Percentiles rank a stretch among this genome's conserved stretches.
Evolutionary conservation across 1,284 basidiomycete genomes (phyloP).

Genomic region (Apiotrichum brassicae): DNA sequence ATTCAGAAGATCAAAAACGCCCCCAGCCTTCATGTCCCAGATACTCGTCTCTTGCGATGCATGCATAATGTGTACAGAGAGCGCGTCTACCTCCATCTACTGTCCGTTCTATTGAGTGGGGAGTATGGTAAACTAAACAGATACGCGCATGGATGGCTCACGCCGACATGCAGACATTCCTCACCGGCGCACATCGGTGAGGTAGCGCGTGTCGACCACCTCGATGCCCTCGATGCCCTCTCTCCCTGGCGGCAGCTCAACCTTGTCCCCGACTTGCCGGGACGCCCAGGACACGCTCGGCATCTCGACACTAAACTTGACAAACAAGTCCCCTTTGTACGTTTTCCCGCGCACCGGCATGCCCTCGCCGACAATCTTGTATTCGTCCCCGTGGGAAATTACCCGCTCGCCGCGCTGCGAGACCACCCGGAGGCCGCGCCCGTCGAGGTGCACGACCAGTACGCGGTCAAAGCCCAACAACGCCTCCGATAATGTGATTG

Average conservation of each 20-base stretch:
- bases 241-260: slow-evolving; percentile 23
- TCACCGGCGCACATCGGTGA: not conserved
- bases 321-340: slow-evolving; percentile 70
- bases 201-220: slow-evolving; percentile 11
- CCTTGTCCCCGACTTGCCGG: slow-evolving; percentile 12
- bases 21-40: no score
- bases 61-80: no score
- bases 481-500: slow-evolving; percentile 83
- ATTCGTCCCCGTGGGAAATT: slow-evolving; percentile 64
- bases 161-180: no score
- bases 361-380: slow-evolving; percentile 71
- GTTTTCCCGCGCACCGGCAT: slow-evolving; percentile 69
- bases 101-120: no score
- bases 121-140: no score
- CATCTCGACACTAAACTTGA: slow-evolving; percentile 80
- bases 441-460: slow-evolving; percentile 80
- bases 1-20: no score
- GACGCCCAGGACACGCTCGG: slow-evolving; percentile 40
- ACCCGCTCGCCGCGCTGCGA: slow-evolving; percentile 65
- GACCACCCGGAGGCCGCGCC: slow-evolving; percentile 69
- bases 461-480: slow-evolving; percentile 83
- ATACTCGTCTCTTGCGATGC: no score
- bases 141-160: no score
- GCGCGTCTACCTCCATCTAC: no score
- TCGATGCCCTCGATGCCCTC: slow-evolving; percentile 19